Evolutionary conservation across 2,329 filamentous ascomycete genomes (phyloP).

Genomic region (Leptographium procerum): DNA sequence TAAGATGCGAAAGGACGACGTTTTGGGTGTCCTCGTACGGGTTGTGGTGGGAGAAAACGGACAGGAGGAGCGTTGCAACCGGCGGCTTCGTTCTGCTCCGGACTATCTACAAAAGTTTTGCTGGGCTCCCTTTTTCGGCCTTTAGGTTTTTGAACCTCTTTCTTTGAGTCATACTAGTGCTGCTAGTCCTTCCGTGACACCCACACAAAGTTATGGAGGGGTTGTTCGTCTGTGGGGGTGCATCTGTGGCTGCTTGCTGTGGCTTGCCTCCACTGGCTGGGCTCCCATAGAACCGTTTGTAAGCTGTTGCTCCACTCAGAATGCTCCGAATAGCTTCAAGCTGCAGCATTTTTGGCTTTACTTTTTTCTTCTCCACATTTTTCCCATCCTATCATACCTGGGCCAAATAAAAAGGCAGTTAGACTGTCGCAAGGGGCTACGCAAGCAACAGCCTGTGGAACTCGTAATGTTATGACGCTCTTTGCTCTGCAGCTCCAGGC

Average conservation of each 20-base stretch:
- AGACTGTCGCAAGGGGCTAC: no score
- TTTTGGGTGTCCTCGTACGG: slow-evolving; percentile 11
- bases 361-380: no score
- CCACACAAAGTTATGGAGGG: no score
- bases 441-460: neutral
- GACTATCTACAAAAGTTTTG: neutral
- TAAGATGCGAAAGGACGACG: slow-evolving; percentile 16
- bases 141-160: neutral
- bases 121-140: neutral
- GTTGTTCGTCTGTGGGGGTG: no score
- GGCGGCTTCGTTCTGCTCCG: neutral
- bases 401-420: no score
- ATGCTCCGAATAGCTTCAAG: neutral
- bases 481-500: slow-evolving; percentile 4
- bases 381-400: no score
- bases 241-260: neutral
- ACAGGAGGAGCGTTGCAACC: neutral
- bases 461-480: slow-evolving; percentile 3
- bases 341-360: no score
- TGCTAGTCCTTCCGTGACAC: no score
- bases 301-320: no score
- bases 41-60: neutral
- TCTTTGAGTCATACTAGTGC: neutral
- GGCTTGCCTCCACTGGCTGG: neutral
- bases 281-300: neutral